A percentile compares a stretch with the other conserved stretches of the same genome.
Conservation (phyloP, 192 early-diverging fungal genomes). For the Haplosporangium gracile region DNA sequence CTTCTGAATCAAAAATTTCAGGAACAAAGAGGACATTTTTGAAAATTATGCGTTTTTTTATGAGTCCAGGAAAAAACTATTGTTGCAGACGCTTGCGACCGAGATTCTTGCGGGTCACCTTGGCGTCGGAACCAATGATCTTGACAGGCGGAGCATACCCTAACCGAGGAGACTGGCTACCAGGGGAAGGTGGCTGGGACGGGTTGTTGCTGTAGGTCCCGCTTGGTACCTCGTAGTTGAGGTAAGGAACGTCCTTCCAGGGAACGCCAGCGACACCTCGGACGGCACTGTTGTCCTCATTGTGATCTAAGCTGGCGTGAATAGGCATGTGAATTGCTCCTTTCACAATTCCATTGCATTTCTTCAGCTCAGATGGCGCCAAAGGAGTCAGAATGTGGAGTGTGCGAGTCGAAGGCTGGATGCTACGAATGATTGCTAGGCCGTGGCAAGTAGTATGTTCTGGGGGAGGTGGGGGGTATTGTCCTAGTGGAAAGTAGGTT, state of each 20-base stretch:
- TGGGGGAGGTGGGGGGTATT: slow-evolving; percentile 61
- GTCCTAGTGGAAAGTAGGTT: slow-evolving; percentile 57
- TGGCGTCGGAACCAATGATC: slow-evolving; percentile 51
- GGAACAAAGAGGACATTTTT: not conserved
- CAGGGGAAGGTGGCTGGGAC: slow-evolving; percentile 13
- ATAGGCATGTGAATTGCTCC: slow-evolving; percentile 68
- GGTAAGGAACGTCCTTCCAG: slow-evolving; percentile 67
- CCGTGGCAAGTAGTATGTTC: slow-evolving; percentile 69
- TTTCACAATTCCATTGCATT: slow-evolving; percentile 63
- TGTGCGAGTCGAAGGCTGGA: slow-evolving; percentile 66
- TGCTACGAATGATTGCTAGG: slow-evolving; percentile 75
- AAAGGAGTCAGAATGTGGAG: slow-evolving; percentile 73
- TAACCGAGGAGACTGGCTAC: slow-evolving; percentile 22
- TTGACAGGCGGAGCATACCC: slow-evolving; percentile 28
- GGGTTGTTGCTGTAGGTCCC: slow-evolving; percentile 9
- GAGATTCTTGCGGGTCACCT: slow-evolving; percentile 44
- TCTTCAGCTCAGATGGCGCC: slow-evolving; percentile 39
- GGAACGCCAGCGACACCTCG: slow-evolving; percentile 59
- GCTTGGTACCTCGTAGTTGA: slow-evolving; percentile 54
- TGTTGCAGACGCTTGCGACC: slow-evolving; percentile 35
- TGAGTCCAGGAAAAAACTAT: not conserved
- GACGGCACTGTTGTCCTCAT: slow-evolving; percentile 26
- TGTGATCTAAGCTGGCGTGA: slow-evolving; percentile 60
- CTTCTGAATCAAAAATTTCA: not conserved
- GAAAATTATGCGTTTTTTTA: not conserved